phyloP scores from a whole-genome alignment of 139 green algal species.

The Chlamydomonas incerta region DNA sequence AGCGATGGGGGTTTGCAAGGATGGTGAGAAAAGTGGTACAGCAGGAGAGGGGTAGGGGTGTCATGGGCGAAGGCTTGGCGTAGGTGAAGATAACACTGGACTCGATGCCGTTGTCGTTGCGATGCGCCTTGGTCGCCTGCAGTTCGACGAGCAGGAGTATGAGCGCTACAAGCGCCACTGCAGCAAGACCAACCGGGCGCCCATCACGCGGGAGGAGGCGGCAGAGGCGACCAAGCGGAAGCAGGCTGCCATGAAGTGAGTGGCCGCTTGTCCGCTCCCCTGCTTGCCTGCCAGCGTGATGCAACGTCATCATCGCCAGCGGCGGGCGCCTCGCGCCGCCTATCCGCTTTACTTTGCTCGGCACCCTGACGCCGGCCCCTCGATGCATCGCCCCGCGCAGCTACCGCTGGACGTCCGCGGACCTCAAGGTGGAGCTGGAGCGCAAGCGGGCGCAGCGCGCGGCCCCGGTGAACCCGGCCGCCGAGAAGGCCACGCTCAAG shows the following conservation, averaged over 20 bases:
- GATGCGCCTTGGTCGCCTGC: neutral
- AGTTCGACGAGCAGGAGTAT: slow-evolving; percentile 38
- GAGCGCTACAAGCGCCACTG: slow-evolving; percentile 48
- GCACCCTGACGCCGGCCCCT: no score
- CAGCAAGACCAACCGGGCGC: neutral
- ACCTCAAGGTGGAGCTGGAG: slow-evolving; percentile 54
- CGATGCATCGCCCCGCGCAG: no score
- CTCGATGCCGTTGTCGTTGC: no score
- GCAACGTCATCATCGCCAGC: no score
- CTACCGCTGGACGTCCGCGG: slow-evolving; percentile 54
- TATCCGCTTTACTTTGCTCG: no score
- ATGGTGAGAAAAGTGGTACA: neutral
- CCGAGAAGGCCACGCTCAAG: slow-evolving; percentile 69
- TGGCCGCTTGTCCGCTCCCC: neutral
- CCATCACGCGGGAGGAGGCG: slow-evolving; percentile 34
- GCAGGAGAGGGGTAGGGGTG: no score
- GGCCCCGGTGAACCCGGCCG: slow-evolving; percentile 44
- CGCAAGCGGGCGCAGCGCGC: slow-evolving; percentile 42
- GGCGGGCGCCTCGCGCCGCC: no score
- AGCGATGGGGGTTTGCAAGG: neutral
- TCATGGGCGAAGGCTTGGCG: no score
- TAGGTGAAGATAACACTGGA: no score
- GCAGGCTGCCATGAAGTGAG: slow-evolving; percentile 38
- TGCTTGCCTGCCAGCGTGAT: neutral
- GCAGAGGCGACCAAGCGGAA: slow-evolving; percentile 24